Evolutionary conservation across 2,329 filamentous ascomycete species (phyloP).

Genomic region (Aureobasidium namibiae): DNA sequence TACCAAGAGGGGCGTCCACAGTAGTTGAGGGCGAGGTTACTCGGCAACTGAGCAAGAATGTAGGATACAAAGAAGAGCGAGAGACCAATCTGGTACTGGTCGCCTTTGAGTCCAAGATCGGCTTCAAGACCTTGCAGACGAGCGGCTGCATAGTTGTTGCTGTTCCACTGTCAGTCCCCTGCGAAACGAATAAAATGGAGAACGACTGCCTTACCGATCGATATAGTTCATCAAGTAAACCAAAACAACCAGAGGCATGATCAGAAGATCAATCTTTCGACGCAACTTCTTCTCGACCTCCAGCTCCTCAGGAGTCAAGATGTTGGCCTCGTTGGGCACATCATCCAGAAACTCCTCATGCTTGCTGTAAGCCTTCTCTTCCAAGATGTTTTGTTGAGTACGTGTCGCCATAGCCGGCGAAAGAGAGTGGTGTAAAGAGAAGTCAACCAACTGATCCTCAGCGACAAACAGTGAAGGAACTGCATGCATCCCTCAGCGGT

Average conservation of each 20-base stretch:
- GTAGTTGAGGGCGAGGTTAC: conserved; percentile 39
- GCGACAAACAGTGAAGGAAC: neutral
- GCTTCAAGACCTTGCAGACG: conserved; percentile 56
- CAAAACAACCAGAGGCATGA: conserved; percentile 63
- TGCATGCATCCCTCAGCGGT: neutral
- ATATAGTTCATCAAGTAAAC: conserved; percentile 71
- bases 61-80: conserved; percentile 9
- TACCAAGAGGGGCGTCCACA: conserved; percentile 32
- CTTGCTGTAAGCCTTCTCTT: neutral
- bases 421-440: neutral
- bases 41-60: conserved; percentile 35
- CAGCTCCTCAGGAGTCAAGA: conserved; percentile 24
- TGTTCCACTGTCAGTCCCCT: conserved; percentile 4
- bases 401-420: conserved; percentile 1
- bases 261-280: conserved; percentile 60
- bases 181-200: neutral
- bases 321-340: neutral
- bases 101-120: conserved; percentile 48
- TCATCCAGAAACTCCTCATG: neutral
- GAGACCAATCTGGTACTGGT: conserved; percentile 54
- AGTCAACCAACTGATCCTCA: neutral
- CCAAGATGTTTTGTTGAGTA: neutral
- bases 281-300: conserved; percentile 49
- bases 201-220: conserved; percentile 29
- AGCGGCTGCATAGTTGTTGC: conserved; percentile 57